Conservation (phyloP, 495 filamentous ascomycete species). For the Neurospora sp. region DNA sequence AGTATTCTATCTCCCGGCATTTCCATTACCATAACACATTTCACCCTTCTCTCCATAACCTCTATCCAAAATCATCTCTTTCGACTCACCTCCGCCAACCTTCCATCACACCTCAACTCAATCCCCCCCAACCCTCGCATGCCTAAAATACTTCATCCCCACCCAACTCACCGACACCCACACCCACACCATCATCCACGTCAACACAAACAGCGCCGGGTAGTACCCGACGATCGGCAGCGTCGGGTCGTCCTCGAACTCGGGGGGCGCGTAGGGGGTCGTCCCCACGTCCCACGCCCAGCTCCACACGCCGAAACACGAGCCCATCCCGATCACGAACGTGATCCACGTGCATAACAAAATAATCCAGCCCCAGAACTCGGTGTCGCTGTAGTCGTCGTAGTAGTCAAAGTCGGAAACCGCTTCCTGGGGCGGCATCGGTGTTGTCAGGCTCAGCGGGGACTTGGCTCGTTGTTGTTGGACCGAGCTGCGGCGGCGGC, state of each 20-base stretch:
- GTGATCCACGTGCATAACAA: constrained; percentile 84
- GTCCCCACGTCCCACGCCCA: constrained; percentile 99
- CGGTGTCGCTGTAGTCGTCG: constrained; percentile 87
- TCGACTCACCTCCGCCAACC: neutral
- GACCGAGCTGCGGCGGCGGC: constrained; percentile 38
- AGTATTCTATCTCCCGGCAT: neutral
- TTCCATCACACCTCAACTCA: constrained; percentile 5
- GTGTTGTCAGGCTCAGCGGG: constrained; percentile 42
- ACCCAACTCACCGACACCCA: constrained; percentile 97
- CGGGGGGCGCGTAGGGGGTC: constrained; percentile 85
- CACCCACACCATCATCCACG: constrained; percentile 94
- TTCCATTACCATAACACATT: neutral
- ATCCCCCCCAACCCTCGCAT: constrained; percentile 70
- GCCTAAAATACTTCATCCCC: constrained; percentile 98
- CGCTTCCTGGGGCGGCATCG: constrained; percentile 31
- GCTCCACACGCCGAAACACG: constrained; percentile 93
- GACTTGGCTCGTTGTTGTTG: constrained; percentile 46
- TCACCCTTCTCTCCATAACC: neutral
- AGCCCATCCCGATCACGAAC: constrained; percentile 92
- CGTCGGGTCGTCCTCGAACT: constrained; percentile 86
- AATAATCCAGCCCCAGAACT: constrained; percentile 94
- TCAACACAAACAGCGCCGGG: constrained; percentile 84
- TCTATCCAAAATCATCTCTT: neutral
- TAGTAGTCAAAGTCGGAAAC: constrained; percentile 20
- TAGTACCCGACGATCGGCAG: constrained; percentile 95